These are phyloP conservation scores for Diplodia intermedia DNA, from an alignment of 2,329 filamentous ascomycete species.

Conservation along the genomic window DNA sequence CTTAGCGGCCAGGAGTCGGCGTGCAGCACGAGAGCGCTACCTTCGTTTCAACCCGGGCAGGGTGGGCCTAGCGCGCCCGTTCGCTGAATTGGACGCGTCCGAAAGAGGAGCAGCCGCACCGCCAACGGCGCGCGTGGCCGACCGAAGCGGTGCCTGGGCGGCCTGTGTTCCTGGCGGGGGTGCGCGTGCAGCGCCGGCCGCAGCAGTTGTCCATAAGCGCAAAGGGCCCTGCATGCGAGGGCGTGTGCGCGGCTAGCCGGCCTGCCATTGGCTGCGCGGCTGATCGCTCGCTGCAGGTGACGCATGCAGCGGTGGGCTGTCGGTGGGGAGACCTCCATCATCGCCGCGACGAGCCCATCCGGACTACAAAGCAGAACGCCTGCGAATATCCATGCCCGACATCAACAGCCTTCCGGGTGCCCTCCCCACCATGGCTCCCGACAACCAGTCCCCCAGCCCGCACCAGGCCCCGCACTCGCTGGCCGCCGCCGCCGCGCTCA, in stretches of 20 bases:
- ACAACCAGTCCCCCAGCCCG: slow-evolving; percentile 20
- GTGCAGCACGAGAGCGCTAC: slow-evolving; percentile 5
- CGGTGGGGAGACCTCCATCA: slow-evolving; percentile 27
- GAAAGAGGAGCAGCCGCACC: slow-evolving; percentile 11
- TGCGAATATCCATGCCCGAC: slow-evolving; percentile 56
- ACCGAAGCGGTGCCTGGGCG: not conserved
- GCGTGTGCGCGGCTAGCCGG: not conserved
- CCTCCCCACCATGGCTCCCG: slow-evolving; percentile 46
- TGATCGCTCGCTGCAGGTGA: slow-evolving; percentile 15
- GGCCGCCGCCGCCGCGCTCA: slow-evolving; percentile 78
- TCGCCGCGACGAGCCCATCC: slow-evolving; percentile 1
- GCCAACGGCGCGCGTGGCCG: slow-evolving; percentile 3
- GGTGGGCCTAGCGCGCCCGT: slow-evolving; percentile 1
- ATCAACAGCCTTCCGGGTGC: slow-evolving; percentile 65
- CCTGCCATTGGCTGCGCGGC: slow-evolving; percentile 1
- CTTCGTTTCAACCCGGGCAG: slow-evolving; percentile 26
- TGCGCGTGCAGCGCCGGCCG: not conserved
- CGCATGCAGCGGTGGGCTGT: slow-evolving; percentile 27
- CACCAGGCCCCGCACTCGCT: slow-evolving; percentile 61
- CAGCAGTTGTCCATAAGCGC: not conserved
- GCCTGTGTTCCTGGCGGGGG: slow-evolving; percentile 3
- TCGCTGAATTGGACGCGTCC: slow-evolving; percentile 5
- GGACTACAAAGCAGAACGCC: slow-evolving; percentile 14
- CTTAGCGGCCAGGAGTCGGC: slow-evolving; percentile 18
- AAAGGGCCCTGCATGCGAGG: not conserved